These are phyloP conservation scores for Aspergillus steynii DNA, from an alignment of 495 filamentous ascomycete species.

Conservation along the genomic window DNA sequence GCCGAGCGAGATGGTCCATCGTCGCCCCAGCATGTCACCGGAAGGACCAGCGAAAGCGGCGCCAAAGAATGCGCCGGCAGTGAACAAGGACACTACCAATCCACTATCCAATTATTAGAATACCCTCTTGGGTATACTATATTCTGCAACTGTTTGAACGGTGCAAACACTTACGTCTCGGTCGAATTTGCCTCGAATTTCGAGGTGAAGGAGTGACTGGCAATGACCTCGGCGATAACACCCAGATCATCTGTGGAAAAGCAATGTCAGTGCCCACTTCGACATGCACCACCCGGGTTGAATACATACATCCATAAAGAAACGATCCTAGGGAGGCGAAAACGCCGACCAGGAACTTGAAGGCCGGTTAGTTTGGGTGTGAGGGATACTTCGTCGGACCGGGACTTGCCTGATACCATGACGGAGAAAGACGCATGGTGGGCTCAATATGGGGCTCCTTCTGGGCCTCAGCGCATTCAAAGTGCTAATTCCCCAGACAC, in stretches of 20 bases:
- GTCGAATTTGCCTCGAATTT: slow-evolving; percentile 54
- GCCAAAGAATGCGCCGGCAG: slow-evolving; percentile 47
- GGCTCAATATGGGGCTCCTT: background rate
- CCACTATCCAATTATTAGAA: slow-evolving; percentile 40
- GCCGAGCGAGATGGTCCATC: slow-evolving; percentile 45
- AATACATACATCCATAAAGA: slow-evolving; percentile 53
- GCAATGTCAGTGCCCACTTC: slow-evolving; percentile 9
- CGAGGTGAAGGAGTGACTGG: slow-evolving; percentile 46
- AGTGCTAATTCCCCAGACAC: background rate
- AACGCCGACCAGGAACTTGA: slow-evolving; percentile 59
- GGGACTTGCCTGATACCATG: slow-evolving; percentile 54
- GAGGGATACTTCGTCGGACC: background rate
- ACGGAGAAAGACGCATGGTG: slow-evolving; percentile 54
- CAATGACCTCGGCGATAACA: slow-evolving; percentile 63
- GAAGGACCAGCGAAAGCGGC: slow-evolving; percentile 37
- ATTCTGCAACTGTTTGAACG: background rate
- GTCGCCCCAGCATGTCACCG: slow-evolving; percentile 43
- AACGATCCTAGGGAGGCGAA: slow-evolving; percentile 64
- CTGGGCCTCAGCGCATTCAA: background rate
- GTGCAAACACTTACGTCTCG: slow-evolving; percentile 49
- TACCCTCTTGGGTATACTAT: slow-evolving; percentile 2
- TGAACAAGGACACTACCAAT: slow-evolving; percentile 69
- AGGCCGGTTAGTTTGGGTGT: slow-evolving; percentile 20
- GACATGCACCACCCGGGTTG: slow-evolving; percentile 19
- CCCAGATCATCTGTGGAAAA: slow-evolving; percentile 45